These are phyloP conservation scores for Talaromyces funiculosus DNA, from an alignment of 2,329 filamentous ascomycete genomes.

Conservation along the genomic window DNA sequence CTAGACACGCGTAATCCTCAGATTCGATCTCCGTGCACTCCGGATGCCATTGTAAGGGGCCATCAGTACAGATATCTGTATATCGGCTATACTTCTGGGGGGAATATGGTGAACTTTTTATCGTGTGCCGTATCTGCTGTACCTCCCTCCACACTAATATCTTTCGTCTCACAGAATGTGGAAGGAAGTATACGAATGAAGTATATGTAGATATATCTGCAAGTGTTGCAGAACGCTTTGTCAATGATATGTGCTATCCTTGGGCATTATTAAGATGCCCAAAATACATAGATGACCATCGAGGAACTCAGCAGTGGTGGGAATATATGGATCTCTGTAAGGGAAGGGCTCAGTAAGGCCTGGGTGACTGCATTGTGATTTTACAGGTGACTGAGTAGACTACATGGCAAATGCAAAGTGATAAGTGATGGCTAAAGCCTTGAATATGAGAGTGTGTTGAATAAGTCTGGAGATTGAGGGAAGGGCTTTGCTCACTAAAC, in stretches of 20 bases:
- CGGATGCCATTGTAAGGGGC: neutral
- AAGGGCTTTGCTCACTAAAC: too few relatives aligned
- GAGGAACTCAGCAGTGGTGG: neutral
- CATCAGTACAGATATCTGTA: neutral
- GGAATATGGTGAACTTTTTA: neutral
- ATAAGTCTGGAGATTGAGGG: too few relatives aligned
- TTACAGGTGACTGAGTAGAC: too few relatives aligned
- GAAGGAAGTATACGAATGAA: neutral
- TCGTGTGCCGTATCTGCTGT: neutral
- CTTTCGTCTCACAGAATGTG: neutral
- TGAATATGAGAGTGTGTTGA: too few relatives aligned
- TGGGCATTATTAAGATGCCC: neutral
- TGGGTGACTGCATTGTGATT: too few relatives aligned
- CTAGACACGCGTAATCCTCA: neutral
- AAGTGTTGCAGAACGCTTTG: neutral
- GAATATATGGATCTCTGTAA: too few relatives aligned
- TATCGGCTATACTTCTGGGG: neutral
- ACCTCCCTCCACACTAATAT: neutral
- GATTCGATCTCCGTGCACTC: neutral
- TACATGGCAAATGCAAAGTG: too few relatives aligned
- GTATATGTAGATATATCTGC: neutral
- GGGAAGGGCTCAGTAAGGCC: too few relatives aligned
- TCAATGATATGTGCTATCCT: neutral
- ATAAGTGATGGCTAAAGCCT: too few relatives aligned
- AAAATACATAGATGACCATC: neutral